Evolutionary conservation across 331 rosid genomes (phyloP).

Genomic region (Prunus yedoensis): DNA sequence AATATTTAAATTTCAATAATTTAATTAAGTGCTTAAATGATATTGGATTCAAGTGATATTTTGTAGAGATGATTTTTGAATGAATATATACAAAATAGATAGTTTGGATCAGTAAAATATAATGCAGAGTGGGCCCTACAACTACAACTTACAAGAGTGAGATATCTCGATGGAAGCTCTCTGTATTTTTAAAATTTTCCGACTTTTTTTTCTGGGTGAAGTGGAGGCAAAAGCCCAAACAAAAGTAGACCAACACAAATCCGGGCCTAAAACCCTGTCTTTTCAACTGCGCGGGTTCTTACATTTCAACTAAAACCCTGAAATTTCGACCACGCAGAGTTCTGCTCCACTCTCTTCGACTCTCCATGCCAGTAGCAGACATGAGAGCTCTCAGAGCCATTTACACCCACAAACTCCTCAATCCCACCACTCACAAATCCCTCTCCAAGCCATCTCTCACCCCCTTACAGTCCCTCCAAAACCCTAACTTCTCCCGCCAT

Average conservation of each 20-base stretch:
- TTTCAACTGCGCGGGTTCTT: slow-evolving; percentile 23
- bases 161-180: too few relatives aligned
- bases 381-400: slow-evolving; percentile 58
- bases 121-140: too few relatives aligned
- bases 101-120: too few relatives aligned
- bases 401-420: slow-evolving; percentile 34
- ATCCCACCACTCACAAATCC: slow-evolving; percentile 5
- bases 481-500: slow-evolving; percentile 36
- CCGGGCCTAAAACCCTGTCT: neutral
- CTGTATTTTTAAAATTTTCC: too few relatives aligned
- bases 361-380: slow-evolving; percentile 30
- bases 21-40: too few relatives aligned
- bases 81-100: too few relatives aligned
- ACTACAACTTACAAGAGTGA: too few relatives aligned
- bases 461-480: slow-evolving; percentile 32
- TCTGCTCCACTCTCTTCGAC: neutral
- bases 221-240: neutral
- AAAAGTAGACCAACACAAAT: too few relatives aligned
- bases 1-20: too few relatives aligned
- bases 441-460: slow-evolving; percentile 26
- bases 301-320: neutral
- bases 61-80: too few relatives aligned
- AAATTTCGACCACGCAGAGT: neutral
- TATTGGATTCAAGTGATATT: too few relatives aligned
- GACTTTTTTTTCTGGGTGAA: too few relatives aligned